Evolutionary conservation across 192 early-diverging fungal genomes (phyloP), one percentile per base, ranked within the genome.

Genomic region (Phycomyces nitens): DNA sequence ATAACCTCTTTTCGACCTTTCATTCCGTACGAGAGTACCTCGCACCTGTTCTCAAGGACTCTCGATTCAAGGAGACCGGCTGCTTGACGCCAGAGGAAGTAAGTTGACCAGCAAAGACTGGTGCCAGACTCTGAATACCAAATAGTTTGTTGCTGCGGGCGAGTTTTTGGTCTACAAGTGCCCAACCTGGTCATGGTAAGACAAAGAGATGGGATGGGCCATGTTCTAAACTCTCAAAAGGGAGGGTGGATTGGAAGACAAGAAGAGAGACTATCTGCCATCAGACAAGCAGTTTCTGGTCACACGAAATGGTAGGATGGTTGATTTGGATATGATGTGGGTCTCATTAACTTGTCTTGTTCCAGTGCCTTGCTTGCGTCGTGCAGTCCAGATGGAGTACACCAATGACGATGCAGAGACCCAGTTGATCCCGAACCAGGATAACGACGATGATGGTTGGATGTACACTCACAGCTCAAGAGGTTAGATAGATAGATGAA

Each of bases 161-260:
- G 97, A 99, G 74, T 98, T 94, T 69, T 87, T 99, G 52, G 94
- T 96, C 15, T 95, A 88, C 80, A 98, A 99, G 73, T 99, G 97
- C 71, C 96, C 96, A 12, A 99, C 97, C 12, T 99, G 97, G 97
- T 80, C 81, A 59, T 99, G 97, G 83, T 82, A 77, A 66, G 50
- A 15, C 7, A 38, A 22, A 38, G 24, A 21, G 5, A 21, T 41
- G 11, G 41, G 40, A 20, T 41, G 4, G 21, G 7, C 15, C 8
- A 5, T 21, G n/a, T n/a, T n/a, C n/a, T n/a, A n/a, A n/a, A n/a
- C n/a, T n/a, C n/a, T n/a, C n/a, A n/a, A n/a, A 60, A 84, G 83
- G 83, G 78, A 85, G 64, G 58, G 73, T 44, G 83, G 83, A 21
- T 71, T 82, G 68, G 66, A 82, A 14, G 81, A 80, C 65, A 98